These are phyloP conservation scores for Colletotrichum sp. DNA, from an alignment of 2,329 filamentous ascomycete species.

Conservation along the genomic window DNA sequence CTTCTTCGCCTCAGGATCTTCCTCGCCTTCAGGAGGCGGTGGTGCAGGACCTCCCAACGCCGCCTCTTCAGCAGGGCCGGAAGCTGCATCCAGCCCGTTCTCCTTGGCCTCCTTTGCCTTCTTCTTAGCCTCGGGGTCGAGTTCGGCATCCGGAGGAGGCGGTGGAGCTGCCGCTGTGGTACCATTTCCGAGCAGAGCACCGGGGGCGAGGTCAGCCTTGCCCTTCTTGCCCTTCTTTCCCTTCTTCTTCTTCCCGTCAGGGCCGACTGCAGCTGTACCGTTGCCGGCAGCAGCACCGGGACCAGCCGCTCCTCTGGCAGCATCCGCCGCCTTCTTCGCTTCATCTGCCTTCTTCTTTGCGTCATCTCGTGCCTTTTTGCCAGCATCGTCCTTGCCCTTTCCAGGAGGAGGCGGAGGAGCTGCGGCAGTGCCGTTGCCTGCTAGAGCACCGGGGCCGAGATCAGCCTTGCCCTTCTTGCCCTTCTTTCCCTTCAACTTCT, in stretches of 20 bases:
- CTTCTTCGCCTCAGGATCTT: neutral
- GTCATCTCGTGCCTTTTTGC: neutral
- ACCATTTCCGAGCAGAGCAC: neutral
- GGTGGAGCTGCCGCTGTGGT: neutral
- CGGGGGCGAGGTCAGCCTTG: neutral
- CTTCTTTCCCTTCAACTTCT: neutral
- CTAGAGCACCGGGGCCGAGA: neutral
- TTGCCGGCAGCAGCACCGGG: neutral
- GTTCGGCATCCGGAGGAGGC: neutral
- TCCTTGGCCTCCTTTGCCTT: constrained; percentile 8
- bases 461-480: neutral
- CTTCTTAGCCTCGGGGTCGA: neutral
- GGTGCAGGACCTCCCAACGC: neutral
- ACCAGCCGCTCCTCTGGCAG: neutral
- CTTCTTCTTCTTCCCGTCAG: neutral
- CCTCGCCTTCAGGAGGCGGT: neutral
- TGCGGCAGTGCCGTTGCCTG: neutral
- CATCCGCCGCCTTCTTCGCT: neutral
- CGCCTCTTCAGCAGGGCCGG: neutral
- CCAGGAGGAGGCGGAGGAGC: neutral
- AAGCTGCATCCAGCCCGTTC: neutral
- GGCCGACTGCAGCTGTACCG: neutral
- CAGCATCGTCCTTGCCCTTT: neutral
- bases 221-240: neutral
- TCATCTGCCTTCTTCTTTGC: constrained; percentile 3